Evolutionary conservation across 2,329 filamentous ascomycete genomes (phyloP).

Genomic region (Huntiella decipiens): DNA sequence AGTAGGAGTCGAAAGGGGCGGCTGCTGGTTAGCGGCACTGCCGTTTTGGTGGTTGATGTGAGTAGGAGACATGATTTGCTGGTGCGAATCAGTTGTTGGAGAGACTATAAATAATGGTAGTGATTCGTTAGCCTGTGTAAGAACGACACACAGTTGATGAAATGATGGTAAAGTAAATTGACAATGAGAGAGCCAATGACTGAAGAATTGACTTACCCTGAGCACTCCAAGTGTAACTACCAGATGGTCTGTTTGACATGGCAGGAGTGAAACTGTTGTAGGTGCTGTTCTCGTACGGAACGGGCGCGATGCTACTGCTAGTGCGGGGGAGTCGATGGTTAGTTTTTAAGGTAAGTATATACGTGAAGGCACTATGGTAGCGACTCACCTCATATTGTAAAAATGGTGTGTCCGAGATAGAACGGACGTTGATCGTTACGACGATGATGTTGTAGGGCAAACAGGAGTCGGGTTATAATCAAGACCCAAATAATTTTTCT

Average conservation of each 20-base stretch:
- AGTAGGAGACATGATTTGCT: slow-evolving; percentile 7
- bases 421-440: not conserved
- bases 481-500: not conserved
- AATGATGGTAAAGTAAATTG: no score
- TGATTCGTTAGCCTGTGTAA: no score
- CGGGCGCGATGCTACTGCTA: not conserved
- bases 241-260: slow-evolving; percentile 11
- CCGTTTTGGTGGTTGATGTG: slow-evolving; percentile 2
- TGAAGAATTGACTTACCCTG: slow-evolving; percentile 1
- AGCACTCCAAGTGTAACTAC: slow-evolving; percentile 4
- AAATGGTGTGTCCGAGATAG: no score
- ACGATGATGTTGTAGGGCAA: slow-evolving; percentile 5
- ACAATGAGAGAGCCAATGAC: no score
- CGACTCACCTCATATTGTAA: no score
- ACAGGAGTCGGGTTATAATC: not conserved
- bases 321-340: no score
- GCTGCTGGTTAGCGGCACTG: not conserved
- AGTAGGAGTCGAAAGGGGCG: slow-evolving; percentile 4
- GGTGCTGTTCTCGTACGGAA: slow-evolving; percentile 7
- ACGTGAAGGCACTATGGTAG: no score
- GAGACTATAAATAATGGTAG: not conserved
- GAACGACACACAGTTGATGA: no score
- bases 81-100: slow-evolving; percentile 7
- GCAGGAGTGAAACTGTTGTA: slow-evolving; percentile 8
- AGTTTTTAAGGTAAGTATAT: no score